Base-by-base conservation (phyloP, 2,329 filamentous ascomycete species). In the Fusarium subtropicale region DNA sequence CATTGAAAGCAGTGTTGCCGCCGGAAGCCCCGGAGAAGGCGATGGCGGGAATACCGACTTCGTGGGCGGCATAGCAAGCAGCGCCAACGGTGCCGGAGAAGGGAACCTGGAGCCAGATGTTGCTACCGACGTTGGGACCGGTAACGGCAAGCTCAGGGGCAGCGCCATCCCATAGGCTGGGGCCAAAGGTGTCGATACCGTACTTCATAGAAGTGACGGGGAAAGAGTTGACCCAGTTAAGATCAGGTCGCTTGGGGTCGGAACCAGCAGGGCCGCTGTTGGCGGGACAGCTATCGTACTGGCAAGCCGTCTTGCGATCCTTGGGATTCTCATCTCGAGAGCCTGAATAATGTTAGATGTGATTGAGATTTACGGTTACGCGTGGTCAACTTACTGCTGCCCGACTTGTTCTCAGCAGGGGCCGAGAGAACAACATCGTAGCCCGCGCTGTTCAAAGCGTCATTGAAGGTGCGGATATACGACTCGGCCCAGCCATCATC, bases 401-500 rank as follows among this genome's bases (percentile, higher is more conserved):
- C 90, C 18, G 89, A 91, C 76, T 90, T 79, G 76, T 92, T 87
- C 57, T 91, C 85, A 0, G 90, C 90, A 0, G 91, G 90, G 0
- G 83, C 88, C 1, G 89, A 91, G 8, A 93, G 81, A 12, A 92
- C 81, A 11, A 88, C 87, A 12, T 87, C 81, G 71, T 92, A 86
- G 1, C 87, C 88, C 3, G 86, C 83, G 3, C 78, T 77, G 12
- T 79, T 83, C 41, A 92, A 79, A 15, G 83, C 81, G 54, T 87
- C 78, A 78, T 90, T 87, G 53, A 92, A 80, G 0, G 84, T 82
- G 18, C 90, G 86, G 51, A 90, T 79, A 73, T 92, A 91, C 41
- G 84, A 84, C 79, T 92, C 90, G 7, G 90, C 89, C 91, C 91
- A 92, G 34, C 91, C 90, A 75, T 92, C 91, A 69, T 92, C 90